Percentiles rank a stretch among this genome's conserved stretches.
These are phyloP conservation scores for Myxozyma melibiosi DNA, from an alignment of 805 yeast species.

Conservation along the genomic window DNA sequence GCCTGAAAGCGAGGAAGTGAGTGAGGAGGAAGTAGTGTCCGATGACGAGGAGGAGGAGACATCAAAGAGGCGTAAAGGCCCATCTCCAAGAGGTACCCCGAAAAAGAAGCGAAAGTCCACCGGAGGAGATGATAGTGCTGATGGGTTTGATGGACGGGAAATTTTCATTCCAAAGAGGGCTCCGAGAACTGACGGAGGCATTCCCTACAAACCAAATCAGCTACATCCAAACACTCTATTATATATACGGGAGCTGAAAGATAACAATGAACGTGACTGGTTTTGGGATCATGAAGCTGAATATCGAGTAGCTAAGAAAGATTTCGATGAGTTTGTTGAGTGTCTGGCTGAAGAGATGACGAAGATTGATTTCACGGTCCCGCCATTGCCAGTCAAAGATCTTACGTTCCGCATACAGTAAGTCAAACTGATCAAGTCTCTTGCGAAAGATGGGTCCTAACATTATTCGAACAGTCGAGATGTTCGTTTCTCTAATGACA, in stretches of 20 bases:
- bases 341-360: constrained; percentile 15
- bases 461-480: constrained; percentile 21
- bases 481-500: constrained; percentile 32
- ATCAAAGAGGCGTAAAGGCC: not conserved
- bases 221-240: constrained; percentile 33
- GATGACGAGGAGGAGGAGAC: constrained; percentile 10
- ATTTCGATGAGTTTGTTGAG: constrained; percentile 34
- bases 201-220: constrained; percentile 9
- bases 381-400: constrained; percentile 33
- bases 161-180: constrained; percentile 17
- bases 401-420: constrained; percentile 31
- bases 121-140: not conserved
- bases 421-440: not conserved
- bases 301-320: constrained; percentile 32
- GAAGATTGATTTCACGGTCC: constrained; percentile 31
- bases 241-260: constrained; percentile 24
- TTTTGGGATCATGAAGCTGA: constrained; percentile 35
- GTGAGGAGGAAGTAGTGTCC: not conserved
- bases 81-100: not conserved
- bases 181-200: constrained; percentile 15
- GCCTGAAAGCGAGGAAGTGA: constrained; percentile 7
- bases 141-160: constrained; percentile 23
- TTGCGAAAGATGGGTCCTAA: not conserved
- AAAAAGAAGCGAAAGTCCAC: not conserved
- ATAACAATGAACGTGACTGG: constrained; percentile 36